Base-by-base conservation (phyloP, 2,329 filamentous ascomycete genomes). In the Chaetomiaceae sp. region DNA sequence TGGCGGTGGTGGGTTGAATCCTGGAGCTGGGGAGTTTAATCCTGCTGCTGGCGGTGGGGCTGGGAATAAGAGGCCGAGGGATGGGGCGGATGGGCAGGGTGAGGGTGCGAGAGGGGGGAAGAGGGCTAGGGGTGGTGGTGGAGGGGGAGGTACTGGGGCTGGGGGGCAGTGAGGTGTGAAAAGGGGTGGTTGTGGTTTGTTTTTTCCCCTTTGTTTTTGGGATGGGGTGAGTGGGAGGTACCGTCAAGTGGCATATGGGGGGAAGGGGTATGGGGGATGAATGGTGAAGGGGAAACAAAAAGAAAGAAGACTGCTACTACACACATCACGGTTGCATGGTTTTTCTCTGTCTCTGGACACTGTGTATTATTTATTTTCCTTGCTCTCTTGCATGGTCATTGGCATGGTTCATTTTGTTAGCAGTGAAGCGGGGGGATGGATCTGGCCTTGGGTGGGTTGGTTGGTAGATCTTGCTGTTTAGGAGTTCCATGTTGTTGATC, bases 61-160 rank as follows among this genome's bases (percentile, higher is more conserved):
- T 5, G 61, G 61, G 23, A 58, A 59, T 42, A 63, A 63, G 54
- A 50, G 61, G 34, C 61, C 59, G 12, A 50, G 61, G 34, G 57
- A 61, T 47, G 61, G 61, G 40, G 49, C 45, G 7, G 60, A 56
- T 19, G 51, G 54, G 11, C 29, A 29, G n/a, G 43, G 51, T 11
- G 50, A 48, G 4, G 56, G 58, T 1, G 54, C 44, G 1, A 42
- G 58, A 9, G 59, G 58, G 2, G 60, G 57, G 23, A 63, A 63
- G 53, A 56, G 61, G 33, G 57, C 57, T 12, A 53, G 61, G 14
- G 61, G 61, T n/a, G 59, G 61, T 11, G 58, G 54, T 33, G 56
- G 57, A 1, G 20, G 15, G n/a, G n/a, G n/a, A n/a, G n/a, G n/a
- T n/a, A n/a, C n/a, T 22, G 39, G 33, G n/a, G 34, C 8, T n/a